Percentiles rank a stretch among this genome's conserved stretches.
phyloP scores from a whole-genome alignment of 73 alveolate species.

The Tetrahymena thermophila region DNA sequence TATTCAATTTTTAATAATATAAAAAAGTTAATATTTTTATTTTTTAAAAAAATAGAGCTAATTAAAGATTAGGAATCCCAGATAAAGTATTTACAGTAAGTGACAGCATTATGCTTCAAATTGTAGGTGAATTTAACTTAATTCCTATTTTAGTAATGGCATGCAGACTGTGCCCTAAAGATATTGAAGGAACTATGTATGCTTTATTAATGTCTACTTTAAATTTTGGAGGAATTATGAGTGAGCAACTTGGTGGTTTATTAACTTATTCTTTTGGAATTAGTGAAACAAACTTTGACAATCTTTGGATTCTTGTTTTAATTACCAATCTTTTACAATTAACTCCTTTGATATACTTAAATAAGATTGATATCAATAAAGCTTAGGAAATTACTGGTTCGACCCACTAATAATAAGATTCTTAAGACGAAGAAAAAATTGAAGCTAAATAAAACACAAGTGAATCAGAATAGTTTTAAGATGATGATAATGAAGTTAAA shows the following conservation, averaged over 20 bases:
- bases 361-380: neutral
- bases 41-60: neutral
- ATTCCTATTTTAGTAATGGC: constrained; percentile 80
- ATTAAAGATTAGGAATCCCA: constrained; percentile 40
- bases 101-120: constrained; percentile 33
- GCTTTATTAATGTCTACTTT: constrained; percentile 69
- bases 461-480: neutral
- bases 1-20: neutral
- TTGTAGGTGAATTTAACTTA: constrained; percentile 53
- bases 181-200: constrained; percentile 77
- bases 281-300: constrained; percentile 50
- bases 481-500: neutral
- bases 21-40: neutral
- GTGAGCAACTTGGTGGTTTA: constrained; percentile 62
- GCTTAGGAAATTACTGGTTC: neutral
- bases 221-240: constrained; percentile 63
- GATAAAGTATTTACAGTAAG: constrained; percentile 39
- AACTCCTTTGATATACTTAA: neutral
- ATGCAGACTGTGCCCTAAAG: constrained; percentile 70
- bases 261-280: constrained; percentile 54
- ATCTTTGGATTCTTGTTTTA: constrained; percentile 53
- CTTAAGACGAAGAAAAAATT: neutral
- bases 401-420: neutral
- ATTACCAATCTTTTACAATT: constrained; percentile 11
- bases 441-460: neutral